These are phyloP conservation scores for Aspergillus brasiliensis DNA, from an alignment of 2,329 filamentous ascomycete genomes.

Conservation along the genomic window DNA sequence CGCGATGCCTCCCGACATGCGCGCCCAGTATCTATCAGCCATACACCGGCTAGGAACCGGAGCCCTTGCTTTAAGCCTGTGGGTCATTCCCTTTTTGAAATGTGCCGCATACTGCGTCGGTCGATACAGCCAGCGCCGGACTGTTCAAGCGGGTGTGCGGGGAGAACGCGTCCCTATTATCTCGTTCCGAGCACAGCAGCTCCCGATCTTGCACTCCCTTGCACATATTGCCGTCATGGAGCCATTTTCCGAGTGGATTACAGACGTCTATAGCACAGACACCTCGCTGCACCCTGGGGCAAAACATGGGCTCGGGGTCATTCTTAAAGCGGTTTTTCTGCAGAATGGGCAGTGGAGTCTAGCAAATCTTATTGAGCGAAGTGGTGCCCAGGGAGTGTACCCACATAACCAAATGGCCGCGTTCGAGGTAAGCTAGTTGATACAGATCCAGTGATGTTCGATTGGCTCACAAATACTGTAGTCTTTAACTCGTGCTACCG, in stretches of 20 bases:
- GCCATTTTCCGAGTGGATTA: conserved; percentile 11
- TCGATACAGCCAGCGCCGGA: conserved; percentile 1
- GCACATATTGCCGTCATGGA: conserved; percentile 17
- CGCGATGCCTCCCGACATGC: conserved; percentile 2
- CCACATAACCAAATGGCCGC: conserved; percentile 19
- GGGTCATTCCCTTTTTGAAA: background rate
- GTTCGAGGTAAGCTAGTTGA: background rate
- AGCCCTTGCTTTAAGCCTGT: background rate
- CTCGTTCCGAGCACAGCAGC: conserved; percentile 28
- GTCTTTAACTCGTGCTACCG: conserved; percentile 9
- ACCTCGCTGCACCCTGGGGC: conserved; percentile 10
- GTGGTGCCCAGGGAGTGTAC: conserved; percentile 18
- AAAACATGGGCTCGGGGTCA: conserved; percentile 15
- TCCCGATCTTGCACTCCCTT: conserved; percentile 26
- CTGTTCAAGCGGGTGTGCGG: background rate
- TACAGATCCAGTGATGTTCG: rapidly evolving
- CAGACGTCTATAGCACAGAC: conserved; percentile 38
- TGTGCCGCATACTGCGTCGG: background rate
- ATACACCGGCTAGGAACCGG: background rate
- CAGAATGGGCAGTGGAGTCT: conserved; percentile 13
- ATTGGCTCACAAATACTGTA: background rate
- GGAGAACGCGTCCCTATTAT: conserved; percentile 21
- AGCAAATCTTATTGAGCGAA: conserved; percentile 13
- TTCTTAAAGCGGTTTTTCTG: conserved; percentile 16
- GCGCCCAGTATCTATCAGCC: background rate